Evolutionary conservation across 805 yeast species (phyloP), one percentile per base, ranked within the genome.

Genomic region (Teunomyces panamensis): DNA sequence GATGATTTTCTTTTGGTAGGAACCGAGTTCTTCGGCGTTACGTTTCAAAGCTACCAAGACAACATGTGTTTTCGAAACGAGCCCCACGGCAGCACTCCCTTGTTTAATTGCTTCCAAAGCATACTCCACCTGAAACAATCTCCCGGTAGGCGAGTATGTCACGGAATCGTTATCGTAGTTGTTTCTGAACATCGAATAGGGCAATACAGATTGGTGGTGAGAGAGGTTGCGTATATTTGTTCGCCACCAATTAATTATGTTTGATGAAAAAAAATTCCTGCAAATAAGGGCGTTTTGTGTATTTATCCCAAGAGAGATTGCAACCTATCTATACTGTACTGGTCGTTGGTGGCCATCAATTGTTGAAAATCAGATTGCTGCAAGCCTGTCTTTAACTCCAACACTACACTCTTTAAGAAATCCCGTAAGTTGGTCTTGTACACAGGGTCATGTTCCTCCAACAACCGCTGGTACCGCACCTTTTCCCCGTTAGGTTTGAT

Each of bases 141-240:
- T 80, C 4, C 96, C 96, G 4, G 96, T 89, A 48, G 96, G 96
- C 30, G 98, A 92, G 73, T 89, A 94, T 10, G 99, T 94, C 49
- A 94, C 96, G 42, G 98, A 85, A 69, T 94, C 99, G 78, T 96
- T 95, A 69, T 94, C 99, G 79, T 94, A 94, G 62, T 95, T 94
- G 73, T 94, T 94, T 79, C 99, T 89, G 67, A 94, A 94, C 99
- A 63, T 62, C 52, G 13, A n/a, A 20, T 20, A 20, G 24, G 6
- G 24, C 24, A 9, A 10, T 10, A 33, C 10, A 33, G 27, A 7
- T 24, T 3, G 39, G 8, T 36, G 9, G 41, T 11, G 41, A 26
- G n/a, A 37, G 11, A 37, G 16, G 13, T 7, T 20, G n/a, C 27
- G 30, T 37, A 26, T 33, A 17, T 33, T 34, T 37, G 41, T 37